Evolutionary conservation across 2,329 filamentous ascomycete species (phyloP), one percentile per base, ranked within the genome.

Genomic region (Apiospora saccharicola): DNA sequence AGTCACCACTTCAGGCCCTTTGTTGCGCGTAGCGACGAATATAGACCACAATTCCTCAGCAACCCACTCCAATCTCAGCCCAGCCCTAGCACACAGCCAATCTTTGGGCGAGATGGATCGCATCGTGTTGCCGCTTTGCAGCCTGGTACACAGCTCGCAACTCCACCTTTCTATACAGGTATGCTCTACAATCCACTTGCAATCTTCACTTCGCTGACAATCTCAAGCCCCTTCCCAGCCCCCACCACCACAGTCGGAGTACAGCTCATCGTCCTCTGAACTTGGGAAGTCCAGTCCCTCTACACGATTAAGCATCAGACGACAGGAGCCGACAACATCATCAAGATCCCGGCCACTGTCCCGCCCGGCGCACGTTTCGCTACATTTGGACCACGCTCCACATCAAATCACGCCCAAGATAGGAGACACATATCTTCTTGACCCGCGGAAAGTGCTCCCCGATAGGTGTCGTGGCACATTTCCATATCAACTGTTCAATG

Each of bases 401-500:
- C 13, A 8, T 34, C 72, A 76, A 10, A 75, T 78, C 30, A 80
- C 81, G 5, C 83, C 83, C 0, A 76, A 83, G 14, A 80, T 82
- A 8, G 81, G 82, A 68, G 84, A 82, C 1, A 82, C 84, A 34
- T 78, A 78, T 22, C 81, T 87, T 0, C 70, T 87, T 71, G 81
- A 79, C 61, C 81, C 84, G 22, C 79, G 79, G 6, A 84, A 88
- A 72, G 85, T 88, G 14, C 83, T 96, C 0, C 91, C 94, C 2
- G 92, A 95, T 81, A 89, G 88, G 49, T 90, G 94, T 75, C 89
- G 90, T 30, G 83, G 88, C 0, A 80, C 96, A 0, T 97, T 96
- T 76, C 87, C 90, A 0, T 96, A 93, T 75, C 87, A 90, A 1
- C 81, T 92, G 0, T 94, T 97, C 83, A 97, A 97, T 79, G 93